Conservation (phyloP, 2,329 filamentous ascomycete genomes). For the Gremmenia infestans region DNA sequence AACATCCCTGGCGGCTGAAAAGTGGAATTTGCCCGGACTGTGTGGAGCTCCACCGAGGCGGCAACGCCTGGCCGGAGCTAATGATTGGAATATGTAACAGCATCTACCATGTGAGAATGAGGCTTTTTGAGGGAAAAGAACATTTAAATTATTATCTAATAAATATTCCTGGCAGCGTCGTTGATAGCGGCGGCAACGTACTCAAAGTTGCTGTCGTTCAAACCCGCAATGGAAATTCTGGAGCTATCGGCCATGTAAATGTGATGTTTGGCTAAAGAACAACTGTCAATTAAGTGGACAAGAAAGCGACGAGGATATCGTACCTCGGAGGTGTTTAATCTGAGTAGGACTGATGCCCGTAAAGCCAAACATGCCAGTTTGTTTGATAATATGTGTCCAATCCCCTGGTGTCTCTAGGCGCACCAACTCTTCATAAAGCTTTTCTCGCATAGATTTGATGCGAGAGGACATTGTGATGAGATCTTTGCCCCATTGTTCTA, state of each 20-base stretch:
- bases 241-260: conserved; percentile 38
- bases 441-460: conserved; percentile 33
- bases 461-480: conserved; percentile 35
- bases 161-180: conserved; percentile 3
- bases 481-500: conserved; percentile 33
- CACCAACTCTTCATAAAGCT: conserved; percentile 32
- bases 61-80: no score
- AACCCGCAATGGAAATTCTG: conserved; percentile 36
- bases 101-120: neutral
- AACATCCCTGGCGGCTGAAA: neutral
- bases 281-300: neutral
- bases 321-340: conserved; percentile 32
- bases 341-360: conserved; percentile 46
- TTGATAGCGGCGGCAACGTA: conserved; percentile 29
- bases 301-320: neutral
- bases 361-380: conserved; percentile 39
- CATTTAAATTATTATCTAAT: neutral
- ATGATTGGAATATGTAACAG: neutral
- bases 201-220: conserved; percentile 35
- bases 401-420: conserved; percentile 32
- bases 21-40: neutral
- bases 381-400: conserved; percentile 35
- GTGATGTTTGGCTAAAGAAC: conserved; percentile 24
- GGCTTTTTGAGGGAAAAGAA: neutral
- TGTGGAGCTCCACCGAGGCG: neutral